Evolutionary conservation across 768 basidiomycete species (phyloP).

Genomic region (Agrocybe praecox): DNA sequence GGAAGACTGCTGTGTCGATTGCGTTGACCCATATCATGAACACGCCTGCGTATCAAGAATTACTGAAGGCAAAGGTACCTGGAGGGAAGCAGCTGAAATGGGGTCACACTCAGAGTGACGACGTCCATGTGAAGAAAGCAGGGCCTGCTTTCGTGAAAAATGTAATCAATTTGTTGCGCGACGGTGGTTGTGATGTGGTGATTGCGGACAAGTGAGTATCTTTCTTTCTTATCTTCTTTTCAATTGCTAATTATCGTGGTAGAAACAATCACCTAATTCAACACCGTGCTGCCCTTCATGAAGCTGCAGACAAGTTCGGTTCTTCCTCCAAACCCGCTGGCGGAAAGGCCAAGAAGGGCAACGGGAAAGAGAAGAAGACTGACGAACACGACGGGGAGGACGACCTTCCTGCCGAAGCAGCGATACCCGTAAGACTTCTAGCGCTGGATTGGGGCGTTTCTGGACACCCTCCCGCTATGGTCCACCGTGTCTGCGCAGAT

Average conservation of each 20-base stretch:
- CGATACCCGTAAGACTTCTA: slow-evolving; percentile 64
- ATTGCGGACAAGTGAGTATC: slow-evolving; percentile 88
- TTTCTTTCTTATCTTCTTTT: background rate
- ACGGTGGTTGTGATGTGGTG: slow-evolving; percentile 73
- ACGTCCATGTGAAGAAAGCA: slow-evolving; percentile 76
- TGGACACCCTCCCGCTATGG: slow-evolving; percentile 50
- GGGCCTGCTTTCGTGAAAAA: slow-evolving; percentile 74
- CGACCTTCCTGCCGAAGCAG: slow-evolving; percentile 28
- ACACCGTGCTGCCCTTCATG: slow-evolving; percentile 75
- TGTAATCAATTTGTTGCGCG: slow-evolving; percentile 48
- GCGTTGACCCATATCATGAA: slow-evolving; percentile 64
- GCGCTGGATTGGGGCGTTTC: slow-evolving; percentile 78
- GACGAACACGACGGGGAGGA: background rate
- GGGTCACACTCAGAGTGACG: slow-evolving; percentile 93
- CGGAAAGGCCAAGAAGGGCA: background rate
- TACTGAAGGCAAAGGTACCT: background rate
- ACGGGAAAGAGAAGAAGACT: background rate
- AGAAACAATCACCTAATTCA: slow-evolving; percentile 88
- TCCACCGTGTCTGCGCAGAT: slow-evolving; percentile 77
- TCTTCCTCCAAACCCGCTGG: background rate
- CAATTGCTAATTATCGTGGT: background rate
- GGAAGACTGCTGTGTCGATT: slow-evolving; percentile 86
- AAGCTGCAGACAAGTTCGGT: slow-evolving; percentile 34
- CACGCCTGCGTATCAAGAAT: background rate
- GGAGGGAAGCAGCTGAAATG: slow-evolving; percentile 62